phyloP scores from a whole-genome alignment of 371 early-diverging fungal species.

The Mucor irregularis region DNA sequence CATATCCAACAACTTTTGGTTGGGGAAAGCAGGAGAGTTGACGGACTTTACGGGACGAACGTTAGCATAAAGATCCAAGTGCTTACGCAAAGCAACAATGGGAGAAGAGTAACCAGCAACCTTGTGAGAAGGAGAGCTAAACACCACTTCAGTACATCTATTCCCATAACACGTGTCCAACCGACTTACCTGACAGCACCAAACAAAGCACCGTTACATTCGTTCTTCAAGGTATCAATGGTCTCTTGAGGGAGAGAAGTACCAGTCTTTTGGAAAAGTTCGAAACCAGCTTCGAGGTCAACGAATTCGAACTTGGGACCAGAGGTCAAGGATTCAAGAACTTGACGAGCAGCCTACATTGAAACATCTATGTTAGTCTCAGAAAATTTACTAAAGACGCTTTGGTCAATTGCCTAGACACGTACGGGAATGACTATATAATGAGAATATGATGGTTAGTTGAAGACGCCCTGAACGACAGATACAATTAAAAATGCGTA shows the following conservation, averaged over 20 bases:
- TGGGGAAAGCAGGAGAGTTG: constrained; percentile 57
- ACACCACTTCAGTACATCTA: background rate
- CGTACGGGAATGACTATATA: constrained; percentile 31
- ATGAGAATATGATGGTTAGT: background rate
- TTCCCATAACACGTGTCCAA: background rate
- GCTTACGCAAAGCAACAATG: constrained; percentile 90
- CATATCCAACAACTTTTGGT: constrained; percentile 83
- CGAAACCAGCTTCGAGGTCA: constrained; percentile 91
- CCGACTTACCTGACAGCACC: constrained; percentile 87
- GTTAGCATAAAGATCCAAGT: constrained; percentile 92
- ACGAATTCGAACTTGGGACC: constrained; percentile 75
- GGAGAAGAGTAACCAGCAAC: constrained; percentile 96
- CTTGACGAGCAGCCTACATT: constrained; percentile 81
- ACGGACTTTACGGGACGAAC: constrained; percentile 86
- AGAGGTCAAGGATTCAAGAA: constrained; percentile 73
- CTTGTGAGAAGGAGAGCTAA: constrained; percentile 93
- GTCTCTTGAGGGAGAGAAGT: constrained; percentile 88
- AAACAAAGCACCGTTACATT: constrained; percentile 93
- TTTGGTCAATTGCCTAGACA: background rate
- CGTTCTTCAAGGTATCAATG: constrained; percentile 70
- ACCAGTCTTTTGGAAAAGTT: constrained; percentile 90
- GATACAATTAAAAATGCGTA: constrained; percentile 2
- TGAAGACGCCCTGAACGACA: background rate
- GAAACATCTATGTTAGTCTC: too few relatives aligned
- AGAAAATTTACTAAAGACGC: background rate